Evolutionary conservation across 2,329 filamentous ascomycete species (phyloP).

Genomic region (Fusarium sp.): DNA sequence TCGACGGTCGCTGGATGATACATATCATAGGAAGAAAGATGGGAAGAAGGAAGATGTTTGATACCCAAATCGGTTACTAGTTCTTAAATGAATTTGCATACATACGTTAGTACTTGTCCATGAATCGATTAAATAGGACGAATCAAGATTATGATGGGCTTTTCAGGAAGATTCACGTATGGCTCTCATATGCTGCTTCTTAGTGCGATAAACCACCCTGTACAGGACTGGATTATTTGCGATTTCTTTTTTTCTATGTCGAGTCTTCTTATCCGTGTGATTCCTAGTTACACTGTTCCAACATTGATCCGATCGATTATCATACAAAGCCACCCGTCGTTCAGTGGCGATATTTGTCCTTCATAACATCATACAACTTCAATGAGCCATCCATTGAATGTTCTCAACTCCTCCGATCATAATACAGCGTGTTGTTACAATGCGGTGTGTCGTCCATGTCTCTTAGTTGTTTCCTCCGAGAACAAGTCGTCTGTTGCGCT

Average conservation of each 20-base stretch:
- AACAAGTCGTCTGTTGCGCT: slow-evolving; percentile 68
- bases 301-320: slow-evolving; percentile 1
- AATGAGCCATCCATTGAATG: neutral
- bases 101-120: neutral
- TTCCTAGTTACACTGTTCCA: neutral
- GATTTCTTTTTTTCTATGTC: neutral
- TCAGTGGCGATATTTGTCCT: neutral
- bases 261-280: neutral
- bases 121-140: neutral
- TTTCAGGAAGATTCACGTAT: neutral
- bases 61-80: neutral
- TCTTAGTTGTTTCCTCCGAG: slow-evolving; percentile 51
- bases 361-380: slow-evolving; percentile 15
- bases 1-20: slow-evolving; percentile 1
- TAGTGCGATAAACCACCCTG: too few relatives aligned
- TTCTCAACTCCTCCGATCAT: neutral
- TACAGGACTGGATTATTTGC: neutral
- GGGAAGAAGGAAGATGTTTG: neutral
- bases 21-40: neutral
- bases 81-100: neutral
- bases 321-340: slow-evolving; percentile 10
- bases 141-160: neutral
- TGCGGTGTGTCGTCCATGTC: neutral
- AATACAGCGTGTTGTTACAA: neutral
- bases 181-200: neutral